A percentile compares a stretch with the other conserved stretches of the same genome.
phyloP scores from a whole-genome alignment of 495 filamentous ascomycete genomes.

The Neurospora sp. region DNA sequence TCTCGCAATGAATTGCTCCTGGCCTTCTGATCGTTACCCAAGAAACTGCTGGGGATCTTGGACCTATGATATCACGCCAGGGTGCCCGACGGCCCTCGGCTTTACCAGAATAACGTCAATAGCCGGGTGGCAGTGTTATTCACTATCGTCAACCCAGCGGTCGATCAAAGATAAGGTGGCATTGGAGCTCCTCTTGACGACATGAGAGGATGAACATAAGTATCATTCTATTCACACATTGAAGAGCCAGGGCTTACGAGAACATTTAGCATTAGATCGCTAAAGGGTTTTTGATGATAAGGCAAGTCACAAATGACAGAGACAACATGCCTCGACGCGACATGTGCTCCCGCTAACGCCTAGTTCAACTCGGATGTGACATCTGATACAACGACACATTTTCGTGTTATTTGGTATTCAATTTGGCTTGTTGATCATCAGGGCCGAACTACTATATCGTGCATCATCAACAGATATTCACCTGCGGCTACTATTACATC shows the following conservation, averaged over 20 bases:
- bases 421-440: background rate
- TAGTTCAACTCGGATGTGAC: background rate
- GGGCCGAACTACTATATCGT: background rate
- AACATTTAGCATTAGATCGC: background rate
- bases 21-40: background rate
- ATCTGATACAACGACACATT: background rate
- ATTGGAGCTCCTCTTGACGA: background rate
- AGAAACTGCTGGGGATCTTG: background rate
- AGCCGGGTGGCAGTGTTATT: background rate
- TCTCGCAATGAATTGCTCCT: background rate
- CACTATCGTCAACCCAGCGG: background rate
- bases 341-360: background rate
- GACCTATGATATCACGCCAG: background rate
- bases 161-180: background rate
- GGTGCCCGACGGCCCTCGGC: background rate
- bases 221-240: background rate
- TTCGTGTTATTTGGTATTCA: background rate
- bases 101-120: background rate
- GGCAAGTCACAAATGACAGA: background rate
- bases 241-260: background rate
- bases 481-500: background rate
- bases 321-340: background rate
- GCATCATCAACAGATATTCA: background rate
- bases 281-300: background rate
- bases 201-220: background rate